phyloP scores from a whole-genome alignment of 225 moss, liverwort and hornwort species.

The Bryum argenteum region DNA sequence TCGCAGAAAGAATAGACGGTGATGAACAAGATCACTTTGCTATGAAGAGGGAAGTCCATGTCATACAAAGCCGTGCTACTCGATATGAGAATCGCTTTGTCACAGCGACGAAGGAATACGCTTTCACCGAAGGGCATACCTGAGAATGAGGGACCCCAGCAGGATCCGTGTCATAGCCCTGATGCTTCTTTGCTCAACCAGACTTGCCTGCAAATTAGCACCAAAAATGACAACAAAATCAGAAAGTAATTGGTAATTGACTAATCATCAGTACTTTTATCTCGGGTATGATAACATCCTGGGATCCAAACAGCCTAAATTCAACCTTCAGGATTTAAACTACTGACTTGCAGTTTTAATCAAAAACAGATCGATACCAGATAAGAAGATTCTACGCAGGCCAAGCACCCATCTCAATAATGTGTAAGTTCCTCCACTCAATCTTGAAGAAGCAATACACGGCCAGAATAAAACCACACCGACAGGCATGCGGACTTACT shows the following conservation, averaged over 20 bases:
- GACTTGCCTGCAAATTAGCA: constrained; percentile 63
- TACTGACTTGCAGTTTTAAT: background rate
- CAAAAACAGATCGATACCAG: constrained; percentile 17
- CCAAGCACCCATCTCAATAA: constrained; percentile 12
- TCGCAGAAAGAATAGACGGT: background rate
- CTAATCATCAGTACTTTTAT: constrained; percentile 14
- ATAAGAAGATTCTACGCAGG: background rate
- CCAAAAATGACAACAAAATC: background rate
- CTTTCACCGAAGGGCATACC: constrained; percentile 36
- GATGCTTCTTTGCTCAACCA: constrained; percentile 63
- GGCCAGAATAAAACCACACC: constrained; percentile 12
- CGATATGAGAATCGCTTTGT: background rate
- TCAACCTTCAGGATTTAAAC: constrained; percentile 2
- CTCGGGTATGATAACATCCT: constrained; percentile 11
- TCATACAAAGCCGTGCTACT: background rate
- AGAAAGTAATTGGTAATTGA: constrained; percentile 18
- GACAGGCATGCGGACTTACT: constrained; percentile 48
- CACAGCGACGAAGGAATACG: background rate
- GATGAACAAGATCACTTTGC: constrained; percentile 5
- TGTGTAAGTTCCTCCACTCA: background rate
- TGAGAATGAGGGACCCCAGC: constrained; percentile 72
- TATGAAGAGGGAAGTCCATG: constrained; percentile 6
- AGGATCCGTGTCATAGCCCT: constrained; percentile 79
- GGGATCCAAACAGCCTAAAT: background rate
- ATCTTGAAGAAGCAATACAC: constrained; percentile 2